Conservation (phyloP, 192 early-diverging fungal genomes). For the Backusella macrospora region DNA sequence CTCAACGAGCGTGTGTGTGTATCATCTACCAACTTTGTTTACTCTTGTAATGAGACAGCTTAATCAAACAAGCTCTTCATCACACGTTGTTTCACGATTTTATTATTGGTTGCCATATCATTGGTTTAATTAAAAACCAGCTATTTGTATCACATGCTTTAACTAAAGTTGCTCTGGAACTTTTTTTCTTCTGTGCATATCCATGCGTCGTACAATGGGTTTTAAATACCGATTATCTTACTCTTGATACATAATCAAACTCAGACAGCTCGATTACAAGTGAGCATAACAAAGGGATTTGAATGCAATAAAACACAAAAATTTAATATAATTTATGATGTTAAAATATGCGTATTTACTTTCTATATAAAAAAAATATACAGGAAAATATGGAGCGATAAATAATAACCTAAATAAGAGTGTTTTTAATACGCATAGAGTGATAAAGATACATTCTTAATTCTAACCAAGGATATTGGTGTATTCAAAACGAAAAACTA, state of each 20-base stretch:
- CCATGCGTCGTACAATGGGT: not conserved
- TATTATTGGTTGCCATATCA: slow-evolving; percentile 9
- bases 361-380: no score
- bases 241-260: not conserved
- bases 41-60: not conserved
- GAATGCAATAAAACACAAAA: no score
- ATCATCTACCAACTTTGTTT: not conserved
- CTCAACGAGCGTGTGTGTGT: no score
- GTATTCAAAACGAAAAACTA: no score
- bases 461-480: no score
- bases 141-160: not conserved
- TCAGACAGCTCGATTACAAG: not conserved
- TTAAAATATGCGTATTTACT: no score
- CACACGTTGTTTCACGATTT: slow-evolving; percentile 3
- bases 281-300: no score
- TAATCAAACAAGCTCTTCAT: not conserved
- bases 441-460: no score
- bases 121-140: slow-evolving; percentile 14
- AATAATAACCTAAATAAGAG: no score
- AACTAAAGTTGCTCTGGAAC: not conserved
- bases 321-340: no score
- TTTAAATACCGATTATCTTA: not conserved
- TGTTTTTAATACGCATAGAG: no score
- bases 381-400: no score
- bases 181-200: slow-evolving; percentile 9